phyloP scores from a whole-genome alignment of 139 green algal genomes.

The Nannochloris sp. region DNA sequence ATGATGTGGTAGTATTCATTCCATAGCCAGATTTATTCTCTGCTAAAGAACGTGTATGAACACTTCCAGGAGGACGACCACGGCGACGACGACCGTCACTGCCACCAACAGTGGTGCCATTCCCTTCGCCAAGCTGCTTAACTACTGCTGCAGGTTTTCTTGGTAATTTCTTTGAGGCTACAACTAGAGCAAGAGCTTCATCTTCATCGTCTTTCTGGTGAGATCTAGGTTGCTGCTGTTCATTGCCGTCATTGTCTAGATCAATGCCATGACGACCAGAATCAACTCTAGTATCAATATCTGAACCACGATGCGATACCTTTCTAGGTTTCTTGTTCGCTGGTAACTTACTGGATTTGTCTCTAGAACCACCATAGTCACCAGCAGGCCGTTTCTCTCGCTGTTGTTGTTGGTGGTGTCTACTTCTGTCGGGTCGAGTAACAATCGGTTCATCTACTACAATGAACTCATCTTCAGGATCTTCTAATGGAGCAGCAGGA shows the following conservation, averaged over 20 bases:
- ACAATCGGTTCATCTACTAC: background rate
- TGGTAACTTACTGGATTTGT: too few relatives aligned
- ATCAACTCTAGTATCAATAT: background rate
- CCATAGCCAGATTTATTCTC: background rate
- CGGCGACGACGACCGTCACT: background rate
- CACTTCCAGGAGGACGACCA: background rate
- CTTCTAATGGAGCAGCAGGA: background rate
- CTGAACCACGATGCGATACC: background rate
- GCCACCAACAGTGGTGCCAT: background rate
- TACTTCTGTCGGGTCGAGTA: too few relatives aligned
- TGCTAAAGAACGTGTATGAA: background rate
- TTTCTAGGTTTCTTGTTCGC: background rate
- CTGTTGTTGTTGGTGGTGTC: background rate
- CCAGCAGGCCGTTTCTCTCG: too few relatives aligned
- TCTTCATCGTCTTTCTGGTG: background rate
- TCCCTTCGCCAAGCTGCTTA: too few relatives aligned
- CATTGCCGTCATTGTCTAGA: background rate
- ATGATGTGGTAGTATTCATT: background rate
- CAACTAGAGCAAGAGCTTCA: background rate
- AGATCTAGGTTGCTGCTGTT: background rate
- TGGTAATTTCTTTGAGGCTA: too few relatives aligned
- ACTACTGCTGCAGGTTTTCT: too few relatives aligned
- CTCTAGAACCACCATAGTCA: too few relatives aligned
- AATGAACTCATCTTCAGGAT: background rate
- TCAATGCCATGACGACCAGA: background rate